These are phyloP conservation scores for Lobosporangium transversale DNA, from an alignment of 192 early-diverging fungal genomes.

Conservation along the genomic window DNA sequence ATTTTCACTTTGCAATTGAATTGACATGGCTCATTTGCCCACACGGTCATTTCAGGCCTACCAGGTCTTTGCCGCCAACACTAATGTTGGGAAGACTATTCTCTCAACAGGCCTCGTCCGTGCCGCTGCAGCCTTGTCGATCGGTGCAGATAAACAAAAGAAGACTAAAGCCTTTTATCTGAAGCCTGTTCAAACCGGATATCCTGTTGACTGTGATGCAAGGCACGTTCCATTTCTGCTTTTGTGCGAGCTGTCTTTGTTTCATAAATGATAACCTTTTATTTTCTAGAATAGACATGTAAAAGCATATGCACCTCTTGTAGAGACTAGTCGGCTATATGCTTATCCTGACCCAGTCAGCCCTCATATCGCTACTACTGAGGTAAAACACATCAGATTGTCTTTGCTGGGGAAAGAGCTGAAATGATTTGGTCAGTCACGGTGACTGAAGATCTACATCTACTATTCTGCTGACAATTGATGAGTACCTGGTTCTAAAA, in stretches of 20 bases:
- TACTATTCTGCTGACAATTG: no score
- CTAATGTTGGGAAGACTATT: conserved; percentile 86
- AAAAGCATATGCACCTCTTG: conserved; percentile 53
- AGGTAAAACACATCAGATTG: conserved; percentile 46
- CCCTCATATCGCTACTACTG: conserved; percentile 74
- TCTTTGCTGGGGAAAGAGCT: background rate
- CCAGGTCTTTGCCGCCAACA: conserved; percentile 83
- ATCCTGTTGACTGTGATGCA: conserved; percentile 79
- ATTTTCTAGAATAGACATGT: conserved; percentile 61
- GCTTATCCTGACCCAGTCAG: conserved; percentile 78
- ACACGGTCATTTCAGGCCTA: conserved; percentile 67
- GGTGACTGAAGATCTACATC: no score
- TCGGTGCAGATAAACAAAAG: conserved; percentile 51
- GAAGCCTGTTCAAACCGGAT: conserved; percentile 89
- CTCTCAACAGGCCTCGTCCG: conserved; percentile 74
- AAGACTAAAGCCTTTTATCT: conserved; percentile 69
- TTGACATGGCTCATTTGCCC: conserved; percentile 49
- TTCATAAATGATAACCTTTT: background rate
- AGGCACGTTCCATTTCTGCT: conserved; percentile 38
- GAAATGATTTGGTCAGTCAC: no score
- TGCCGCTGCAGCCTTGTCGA: conserved; percentile 54
- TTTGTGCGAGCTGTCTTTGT: background rate
- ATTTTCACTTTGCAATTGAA: background rate
- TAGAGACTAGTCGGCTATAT: conserved; percentile 62
- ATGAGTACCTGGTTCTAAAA: no score